phyloP scores from a whole-genome alignment of 108 stramenopile species.

The Cyclotella atomus region DNA sequence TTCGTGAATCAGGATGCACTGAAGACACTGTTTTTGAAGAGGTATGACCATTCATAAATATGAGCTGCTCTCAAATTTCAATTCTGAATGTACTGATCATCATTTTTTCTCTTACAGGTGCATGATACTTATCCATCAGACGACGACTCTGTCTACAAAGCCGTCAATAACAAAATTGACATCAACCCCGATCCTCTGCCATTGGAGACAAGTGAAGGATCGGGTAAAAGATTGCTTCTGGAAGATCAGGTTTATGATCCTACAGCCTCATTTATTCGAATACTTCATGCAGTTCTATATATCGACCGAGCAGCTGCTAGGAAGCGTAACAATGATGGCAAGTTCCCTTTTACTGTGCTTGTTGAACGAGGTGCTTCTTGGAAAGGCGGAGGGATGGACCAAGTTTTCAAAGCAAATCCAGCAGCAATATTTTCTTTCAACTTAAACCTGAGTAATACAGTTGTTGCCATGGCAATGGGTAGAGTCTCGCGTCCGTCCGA shows the following conservation, averaged over 20 bases:
- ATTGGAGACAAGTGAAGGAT: neutral
- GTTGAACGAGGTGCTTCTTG: slow-evolving; percentile 18
- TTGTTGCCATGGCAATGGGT: slow-evolving; percentile 9
- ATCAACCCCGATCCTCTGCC: slow-evolving; percentile 1
- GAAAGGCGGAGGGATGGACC: slow-evolving; percentile 15
- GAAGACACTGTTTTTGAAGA: no score
- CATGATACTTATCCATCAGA: neutral
- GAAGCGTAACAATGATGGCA: slow-evolving; percentile 4
- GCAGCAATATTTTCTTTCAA: slow-evolving; percentile 20
- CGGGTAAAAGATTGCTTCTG: neutral
- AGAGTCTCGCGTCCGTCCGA: neutral
- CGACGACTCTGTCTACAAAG: slow-evolving; percentile 1
- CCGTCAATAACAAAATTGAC: neutral
- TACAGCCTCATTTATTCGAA: neutral
- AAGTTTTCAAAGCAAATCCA: slow-evolving; percentile 21
- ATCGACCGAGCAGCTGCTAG: neutral
- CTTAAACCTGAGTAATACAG: slow-evolving; percentile 1
- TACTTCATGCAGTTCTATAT: slow-evolving; percentile 9
- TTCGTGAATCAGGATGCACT: slow-evolving; percentile 18
- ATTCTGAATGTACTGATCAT: neutral
- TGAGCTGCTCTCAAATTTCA: neutral
- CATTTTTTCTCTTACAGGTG: neutral
- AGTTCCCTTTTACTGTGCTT: slow-evolving; percentile 23
- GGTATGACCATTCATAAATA: neutral
- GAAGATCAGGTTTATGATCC: neutral